Evolutionary conservation across 352 stramenopile genomes (phyloP).

Genomic region (Nothophytophthora sp.): DNA sequence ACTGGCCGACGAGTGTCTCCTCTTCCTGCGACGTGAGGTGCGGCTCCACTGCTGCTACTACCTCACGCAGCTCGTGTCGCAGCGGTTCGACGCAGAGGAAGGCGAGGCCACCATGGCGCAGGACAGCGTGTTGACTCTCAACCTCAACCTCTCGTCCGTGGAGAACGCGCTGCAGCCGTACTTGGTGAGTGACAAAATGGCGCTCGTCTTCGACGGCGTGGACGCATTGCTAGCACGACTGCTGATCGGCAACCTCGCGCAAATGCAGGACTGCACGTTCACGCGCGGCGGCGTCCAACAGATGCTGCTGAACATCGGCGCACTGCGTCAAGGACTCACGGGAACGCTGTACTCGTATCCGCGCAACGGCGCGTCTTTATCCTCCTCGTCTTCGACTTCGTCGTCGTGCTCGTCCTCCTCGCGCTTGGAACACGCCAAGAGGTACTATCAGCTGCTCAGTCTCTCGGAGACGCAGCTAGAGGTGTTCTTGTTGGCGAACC

Average conservation of each 20-base stretch:
- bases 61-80: constrained; percentile 69
- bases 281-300: constrained; percentile 74
- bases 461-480: constrained; percentile 78
- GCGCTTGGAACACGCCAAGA: constrained; percentile 78
- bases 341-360: constrained; percentile 77
- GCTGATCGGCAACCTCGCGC: constrained; percentile 61
- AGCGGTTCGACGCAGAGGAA: constrained; percentile 62
- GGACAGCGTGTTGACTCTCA: constrained; percentile 70
- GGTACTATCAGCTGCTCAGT: constrained; percentile 75
- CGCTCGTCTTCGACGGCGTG: constrained; percentile 71
- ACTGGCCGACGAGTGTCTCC: constrained; percentile 73
- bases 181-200: constrained; percentile 73
- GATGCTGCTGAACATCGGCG: constrained; percentile 78
- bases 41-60: constrained; percentile 79
- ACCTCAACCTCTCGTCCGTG: constrained; percentile 75
- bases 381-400: constrained; percentile 11
- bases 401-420: constrained; percentile 34
- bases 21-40: constrained; percentile 78
- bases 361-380: constrained; percentile 34
- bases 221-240: constrained; percentile 62
- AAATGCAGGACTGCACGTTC: constrained; percentile 66
- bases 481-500: constrained; percentile 78
- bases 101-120: constrained; percentile 66
- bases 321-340: constrained; percentile 75
- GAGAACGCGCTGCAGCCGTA: constrained; percentile 79